These are phyloP conservation scores for Didymella sp. DNA, from an alignment of 2,329 filamentous ascomycete species.

Conservation along the genomic window DNA sequence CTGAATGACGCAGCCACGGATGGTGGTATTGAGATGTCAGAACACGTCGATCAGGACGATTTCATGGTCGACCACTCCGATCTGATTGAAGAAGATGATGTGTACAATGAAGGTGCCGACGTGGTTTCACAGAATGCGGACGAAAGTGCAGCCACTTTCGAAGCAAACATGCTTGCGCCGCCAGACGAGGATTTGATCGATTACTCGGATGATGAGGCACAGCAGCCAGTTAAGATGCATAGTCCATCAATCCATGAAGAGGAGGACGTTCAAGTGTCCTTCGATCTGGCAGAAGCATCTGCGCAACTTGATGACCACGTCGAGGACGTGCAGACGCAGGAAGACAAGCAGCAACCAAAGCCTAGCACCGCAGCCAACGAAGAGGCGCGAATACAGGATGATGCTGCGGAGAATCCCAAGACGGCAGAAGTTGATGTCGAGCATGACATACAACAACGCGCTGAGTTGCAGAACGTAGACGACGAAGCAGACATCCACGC, in stretches of 20 bases:
- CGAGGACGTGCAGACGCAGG: slow-evolving; percentile 1
- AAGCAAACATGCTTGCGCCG: slow-evolving; percentile 14
- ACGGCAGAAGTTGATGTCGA: neutral
- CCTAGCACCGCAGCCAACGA: neutral
- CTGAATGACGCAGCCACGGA: slow-evolving; percentile 58
- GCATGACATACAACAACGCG: neutral
- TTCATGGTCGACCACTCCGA: slow-evolving; percentile 49
- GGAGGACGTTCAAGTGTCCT: slow-evolving; percentile 1
- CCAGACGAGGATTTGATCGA: slow-evolving; percentile 45
- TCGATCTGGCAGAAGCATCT: neutral
- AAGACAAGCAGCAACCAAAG: neutral
- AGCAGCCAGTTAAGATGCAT: slow-evolving; percentile 20
- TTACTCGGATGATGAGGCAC: slow-evolving; percentile 45
- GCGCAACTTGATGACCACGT: neutral
- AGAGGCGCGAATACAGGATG: neutral
- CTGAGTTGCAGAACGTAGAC: neutral
- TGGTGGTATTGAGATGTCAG: slow-evolving; percentile 27
- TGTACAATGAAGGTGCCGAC: slow-evolving; percentile 21
- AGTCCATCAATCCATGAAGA: slow-evolving; percentile 3
- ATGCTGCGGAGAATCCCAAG: neutral
- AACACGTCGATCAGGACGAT: slow-evolving; percentile 41
- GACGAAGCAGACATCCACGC: slow-evolving; percentile 13
- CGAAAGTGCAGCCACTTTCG: slow-evolving; percentile 1
- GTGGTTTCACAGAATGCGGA: slow-evolving; percentile 15
- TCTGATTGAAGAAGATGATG: slow-evolving; percentile 38